Evolutionary conservation across 2,329 filamentous ascomycete species (phyloP).

Genomic region (Phyllosticta citribraziliensis): DNA sequence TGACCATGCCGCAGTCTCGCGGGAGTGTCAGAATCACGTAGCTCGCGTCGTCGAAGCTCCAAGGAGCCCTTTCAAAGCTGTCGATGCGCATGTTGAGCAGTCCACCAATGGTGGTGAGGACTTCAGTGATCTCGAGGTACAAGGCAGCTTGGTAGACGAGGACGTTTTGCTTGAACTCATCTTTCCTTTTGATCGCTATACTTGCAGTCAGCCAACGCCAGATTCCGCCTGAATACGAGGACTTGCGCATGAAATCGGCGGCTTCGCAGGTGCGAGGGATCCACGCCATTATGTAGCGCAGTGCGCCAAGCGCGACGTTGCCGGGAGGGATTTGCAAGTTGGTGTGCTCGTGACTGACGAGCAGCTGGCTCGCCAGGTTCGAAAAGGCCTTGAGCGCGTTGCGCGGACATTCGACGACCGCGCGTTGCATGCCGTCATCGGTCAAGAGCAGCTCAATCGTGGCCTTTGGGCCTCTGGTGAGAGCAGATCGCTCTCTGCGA

Average conservation of each 20-base stretch:
- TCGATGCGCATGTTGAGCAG: conserved; percentile 2
- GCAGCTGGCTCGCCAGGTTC: background rate
- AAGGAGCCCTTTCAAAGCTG: background rate
- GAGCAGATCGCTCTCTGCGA: background rate
- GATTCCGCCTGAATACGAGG: background rate
- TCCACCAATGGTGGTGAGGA: conserved; percentile 4
- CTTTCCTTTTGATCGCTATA: conserved; percentile 3
- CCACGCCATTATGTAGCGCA: conserved; percentile 6
- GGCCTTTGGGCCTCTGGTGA: conserved; percentile 1
- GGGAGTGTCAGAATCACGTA: background rate
- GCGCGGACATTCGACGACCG: background rate
- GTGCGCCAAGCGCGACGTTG: conserved; percentile 3
- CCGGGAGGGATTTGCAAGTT: conserved; percentile 1
- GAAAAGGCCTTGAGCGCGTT: conserved; percentile 8
- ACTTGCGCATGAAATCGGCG: conserved; percentile 5
- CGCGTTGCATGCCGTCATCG: background rate
- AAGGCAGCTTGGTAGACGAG: conserved; percentile 8
- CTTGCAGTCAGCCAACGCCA: background rate
- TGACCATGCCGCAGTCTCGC: background rate
- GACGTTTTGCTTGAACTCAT: conserved; percentile 6
- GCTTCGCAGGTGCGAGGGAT: conserved; percentile 7
- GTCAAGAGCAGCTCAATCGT: background rate
- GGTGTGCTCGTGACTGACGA: background rate
- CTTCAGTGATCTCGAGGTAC: conserved; percentile 7
- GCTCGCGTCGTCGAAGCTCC: background rate